phyloP scores from a whole-genome alignment of 257 asterid species.

The Nicotiana obtusifolia region DNA sequence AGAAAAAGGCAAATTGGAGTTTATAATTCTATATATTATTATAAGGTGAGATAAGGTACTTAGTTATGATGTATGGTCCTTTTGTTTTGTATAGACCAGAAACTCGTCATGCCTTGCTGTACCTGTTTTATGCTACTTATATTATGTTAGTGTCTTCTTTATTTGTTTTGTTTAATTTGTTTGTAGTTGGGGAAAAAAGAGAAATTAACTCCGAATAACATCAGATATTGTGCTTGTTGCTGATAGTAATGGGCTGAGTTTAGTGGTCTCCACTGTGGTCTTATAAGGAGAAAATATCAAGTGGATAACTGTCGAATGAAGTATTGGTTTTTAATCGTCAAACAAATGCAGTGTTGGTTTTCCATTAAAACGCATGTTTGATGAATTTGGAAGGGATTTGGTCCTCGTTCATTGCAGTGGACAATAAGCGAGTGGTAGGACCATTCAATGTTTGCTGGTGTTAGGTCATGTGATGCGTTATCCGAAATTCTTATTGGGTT shows the following conservation, averaged over 20 bases:
- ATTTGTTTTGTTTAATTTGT: not conserved
- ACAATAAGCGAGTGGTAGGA: slow-evolving; percentile 5
- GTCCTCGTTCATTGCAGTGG: not conserved
- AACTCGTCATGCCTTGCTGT: not conserved
- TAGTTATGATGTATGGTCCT: slow-evolving; percentile 4
- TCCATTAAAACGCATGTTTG: not conserved
- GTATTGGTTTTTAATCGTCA: not conserved
- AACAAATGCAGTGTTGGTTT: not conserved
- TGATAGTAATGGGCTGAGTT: not conserved
- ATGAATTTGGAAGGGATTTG: not conserved
- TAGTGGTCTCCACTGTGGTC: not conserved
- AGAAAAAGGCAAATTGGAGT: not conserved
- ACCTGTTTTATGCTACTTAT: not conserved
- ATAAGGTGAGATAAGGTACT: not conserved
- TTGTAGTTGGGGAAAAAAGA: not conserved
- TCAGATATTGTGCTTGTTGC: not conserved
- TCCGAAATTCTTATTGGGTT: not conserved
- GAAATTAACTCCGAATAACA: not conserved
- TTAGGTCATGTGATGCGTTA: not conserved
- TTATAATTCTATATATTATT: not conserved
- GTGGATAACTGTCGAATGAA: not conserved
- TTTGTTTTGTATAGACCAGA: slow-evolving; percentile 1
- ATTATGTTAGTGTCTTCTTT: not conserved
- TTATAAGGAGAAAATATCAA: not conserved
- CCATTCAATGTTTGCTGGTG: not conserved